Conservation (phyloP, 306 rosid genomes). For the Luffa aegyptiaca region DNA sequence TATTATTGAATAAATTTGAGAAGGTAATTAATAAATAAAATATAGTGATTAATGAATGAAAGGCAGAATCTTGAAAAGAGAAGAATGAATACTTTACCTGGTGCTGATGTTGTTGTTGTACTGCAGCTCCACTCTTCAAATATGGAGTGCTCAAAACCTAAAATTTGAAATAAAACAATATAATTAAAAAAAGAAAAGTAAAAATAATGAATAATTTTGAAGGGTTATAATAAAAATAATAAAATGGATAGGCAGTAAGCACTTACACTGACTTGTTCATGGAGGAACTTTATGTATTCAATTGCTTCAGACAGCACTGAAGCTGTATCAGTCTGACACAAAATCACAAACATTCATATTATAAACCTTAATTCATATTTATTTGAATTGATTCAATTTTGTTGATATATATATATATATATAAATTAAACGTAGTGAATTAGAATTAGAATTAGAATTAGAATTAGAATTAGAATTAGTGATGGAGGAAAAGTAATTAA, state of each 20-base stretch:
- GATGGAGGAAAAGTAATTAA: too few relatives aligned
- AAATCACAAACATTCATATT: conserved; percentile 13
- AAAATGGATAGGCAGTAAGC: conserved; percentile 15
- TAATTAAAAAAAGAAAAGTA: neutral
- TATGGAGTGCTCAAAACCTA: conserved; percentile 85
- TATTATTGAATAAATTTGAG: neutral
- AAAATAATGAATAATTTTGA: neutral
- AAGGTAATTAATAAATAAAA: neutral
- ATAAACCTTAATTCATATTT: conserved; percentile 7
- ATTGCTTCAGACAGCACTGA: conserved; percentile 99
- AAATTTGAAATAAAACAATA: neutral
- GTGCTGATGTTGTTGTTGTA: conserved; percentile 63
- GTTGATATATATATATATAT: too few relatives aligned
- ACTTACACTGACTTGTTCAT: conserved; percentile 88
- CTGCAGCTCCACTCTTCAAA: conserved; percentile 83
- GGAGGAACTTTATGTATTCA: conserved; percentile 93
- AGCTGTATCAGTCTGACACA: conserved; percentile 95
- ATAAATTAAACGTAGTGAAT: too few relatives aligned
- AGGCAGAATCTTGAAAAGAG: neutral
- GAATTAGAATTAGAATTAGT: too few relatives aligned
- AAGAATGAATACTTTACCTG: conserved; percentile 8
- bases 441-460: too few relatives aligned
- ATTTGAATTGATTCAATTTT: too few relatives aligned
- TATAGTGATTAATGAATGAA: neutral
- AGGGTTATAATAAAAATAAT: neutral